A percentile compares a stretch with the other conserved stretches of the same genome.
Conservation (phyloP, 2,329 filamentous ascomycete genomes). For the Geosmithia flava region DNA sequence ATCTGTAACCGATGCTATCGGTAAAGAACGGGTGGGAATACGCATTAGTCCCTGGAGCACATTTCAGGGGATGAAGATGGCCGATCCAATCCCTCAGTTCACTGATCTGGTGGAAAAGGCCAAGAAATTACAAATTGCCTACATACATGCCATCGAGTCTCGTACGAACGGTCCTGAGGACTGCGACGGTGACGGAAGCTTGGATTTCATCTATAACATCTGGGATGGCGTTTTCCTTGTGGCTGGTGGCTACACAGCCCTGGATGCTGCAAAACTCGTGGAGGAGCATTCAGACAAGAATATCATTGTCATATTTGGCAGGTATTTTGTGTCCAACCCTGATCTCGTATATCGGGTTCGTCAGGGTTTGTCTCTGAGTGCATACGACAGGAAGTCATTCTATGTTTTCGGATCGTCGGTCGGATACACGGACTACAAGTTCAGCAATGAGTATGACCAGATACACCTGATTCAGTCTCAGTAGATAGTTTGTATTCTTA, state of each 20-base stretch:
- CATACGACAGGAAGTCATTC: conserved; percentile 13
- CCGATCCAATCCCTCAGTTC: conserved; percentile 28
- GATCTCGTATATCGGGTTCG: conserved; percentile 12
- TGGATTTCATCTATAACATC: conserved; percentile 19
- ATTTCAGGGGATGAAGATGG: conserved; percentile 36
- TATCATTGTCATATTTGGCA: conserved; percentile 19
- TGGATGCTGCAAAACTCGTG: conserved; percentile 12
- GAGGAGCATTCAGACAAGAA: conserved; percentile 17
- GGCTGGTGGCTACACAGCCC: conserved; percentile 18
- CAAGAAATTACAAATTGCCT: conserved; percentile 35
- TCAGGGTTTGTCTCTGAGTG: conserved; percentile 11
- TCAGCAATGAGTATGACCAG: conserved; percentile 7
- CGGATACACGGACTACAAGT: conserved; percentile 17
- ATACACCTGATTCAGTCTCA: too few relatives aligned
- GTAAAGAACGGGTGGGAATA: conserved; percentile 29
- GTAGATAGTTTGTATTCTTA: too few relatives aligned
- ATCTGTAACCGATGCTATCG: conserved; percentile 26
- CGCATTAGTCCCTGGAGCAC: conserved; percentile 33
- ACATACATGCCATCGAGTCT: conserved; percentile 43
- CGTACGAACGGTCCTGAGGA: conserved; percentile 26
- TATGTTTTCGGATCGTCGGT: conserved; percentile 7
- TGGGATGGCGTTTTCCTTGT: conserved; percentile 20
- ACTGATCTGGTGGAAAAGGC: conserved; percentile 31
- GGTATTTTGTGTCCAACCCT: conserved; percentile 17
- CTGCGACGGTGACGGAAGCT: conserved; percentile 16